A percentile compares a stretch with the other conserved stretches of the same genome.
phyloP scores from a whole-genome alignment of 2,329 filamentous ascomycete genomes.

The Apiospora phragmitis region DNA sequence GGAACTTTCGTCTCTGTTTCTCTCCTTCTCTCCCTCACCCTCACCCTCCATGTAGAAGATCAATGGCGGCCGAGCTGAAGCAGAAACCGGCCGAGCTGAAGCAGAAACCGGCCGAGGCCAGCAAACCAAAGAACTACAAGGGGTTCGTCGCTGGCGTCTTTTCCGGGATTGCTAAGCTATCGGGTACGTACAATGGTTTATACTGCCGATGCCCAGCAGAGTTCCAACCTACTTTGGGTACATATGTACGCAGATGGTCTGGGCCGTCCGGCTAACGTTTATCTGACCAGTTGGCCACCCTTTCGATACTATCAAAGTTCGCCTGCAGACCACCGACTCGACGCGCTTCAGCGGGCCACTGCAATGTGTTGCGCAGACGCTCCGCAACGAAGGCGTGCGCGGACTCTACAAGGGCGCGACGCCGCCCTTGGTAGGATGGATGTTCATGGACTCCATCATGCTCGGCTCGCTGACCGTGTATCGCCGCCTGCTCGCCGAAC shows the following conservation, averaged over 20 bases:
- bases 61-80: conserved; percentile 34
- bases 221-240: not conserved
- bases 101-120: conserved; percentile 32
- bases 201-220: not conserved
- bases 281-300: conserved; percentile 59
- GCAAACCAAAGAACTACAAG: conserved; percentile 67
- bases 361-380: conserved; percentile 80
- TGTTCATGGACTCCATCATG: conserved; percentile 95
- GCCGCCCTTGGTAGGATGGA: conserved; percentile 92
- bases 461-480: conserved; percentile 90
- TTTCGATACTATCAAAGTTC: conserved; percentile 94
- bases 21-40: not conserved
- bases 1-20: not conserved
- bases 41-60: not conserved
- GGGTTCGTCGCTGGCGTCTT: conserved; percentile 98
- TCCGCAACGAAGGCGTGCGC: conserved; percentile 79
- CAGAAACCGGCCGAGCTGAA: conserved; percentile 34
- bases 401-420: conserved; percentile 95
- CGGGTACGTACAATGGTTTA: conserved; percentile 55
- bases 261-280: not conserved
- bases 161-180: conserved; percentile 87
- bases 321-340: conserved; percentile 80
- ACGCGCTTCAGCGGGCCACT: conserved; percentile 82
- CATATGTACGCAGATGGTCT: not conserved
- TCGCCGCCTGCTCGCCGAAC: conserved; percentile 77